Conservation (phyloP, 169 alveolate genomes). For the Cyclospora cayetanensis region DNA sequence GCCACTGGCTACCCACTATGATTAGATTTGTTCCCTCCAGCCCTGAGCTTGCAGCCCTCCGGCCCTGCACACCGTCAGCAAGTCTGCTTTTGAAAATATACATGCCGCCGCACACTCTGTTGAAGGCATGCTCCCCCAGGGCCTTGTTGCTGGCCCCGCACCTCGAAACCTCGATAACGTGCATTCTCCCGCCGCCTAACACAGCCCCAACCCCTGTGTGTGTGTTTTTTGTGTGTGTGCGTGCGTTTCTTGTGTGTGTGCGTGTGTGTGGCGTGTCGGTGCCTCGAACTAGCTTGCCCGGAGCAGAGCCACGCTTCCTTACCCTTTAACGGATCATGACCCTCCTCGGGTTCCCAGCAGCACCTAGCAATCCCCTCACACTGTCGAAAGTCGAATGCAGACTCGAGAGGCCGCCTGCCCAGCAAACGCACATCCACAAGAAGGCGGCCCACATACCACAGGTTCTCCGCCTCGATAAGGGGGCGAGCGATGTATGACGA, state of each 20-base stretch:
- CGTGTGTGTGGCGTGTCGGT: not conserved
- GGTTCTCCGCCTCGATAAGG: too few relatives aligned
- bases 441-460: too few relatives aligned
- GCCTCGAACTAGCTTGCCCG: not conserved
- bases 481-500: too few relatives aligned
- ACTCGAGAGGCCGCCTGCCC: not conserved
- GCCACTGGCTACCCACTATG: not conserved
- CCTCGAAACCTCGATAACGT: not conserved
- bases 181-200: not conserved
- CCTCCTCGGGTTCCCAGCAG: conserved; percentile 28
- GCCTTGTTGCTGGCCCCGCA: not conserved
- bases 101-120: too few relatives aligned
- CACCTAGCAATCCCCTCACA: conserved; percentile 15
- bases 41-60: too few relatives aligned
- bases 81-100: too few relatives aligned
- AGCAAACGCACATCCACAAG: too few relatives aligned
- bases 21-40: not conserved
- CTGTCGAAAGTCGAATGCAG: not conserved
- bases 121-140: not conserved
- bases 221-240: too few relatives aligned
- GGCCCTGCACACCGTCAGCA: too few relatives aligned
- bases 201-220: not conserved
- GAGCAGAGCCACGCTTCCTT: not conserved
- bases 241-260: too few relatives aligned
- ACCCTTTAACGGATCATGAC: not conserved